Evolutionary conservation across 2,329 filamentous ascomycete species (phyloP), one percentile per base, ranked within the genome.

Genomic region (Incumbomyces delicatus): DNA sequence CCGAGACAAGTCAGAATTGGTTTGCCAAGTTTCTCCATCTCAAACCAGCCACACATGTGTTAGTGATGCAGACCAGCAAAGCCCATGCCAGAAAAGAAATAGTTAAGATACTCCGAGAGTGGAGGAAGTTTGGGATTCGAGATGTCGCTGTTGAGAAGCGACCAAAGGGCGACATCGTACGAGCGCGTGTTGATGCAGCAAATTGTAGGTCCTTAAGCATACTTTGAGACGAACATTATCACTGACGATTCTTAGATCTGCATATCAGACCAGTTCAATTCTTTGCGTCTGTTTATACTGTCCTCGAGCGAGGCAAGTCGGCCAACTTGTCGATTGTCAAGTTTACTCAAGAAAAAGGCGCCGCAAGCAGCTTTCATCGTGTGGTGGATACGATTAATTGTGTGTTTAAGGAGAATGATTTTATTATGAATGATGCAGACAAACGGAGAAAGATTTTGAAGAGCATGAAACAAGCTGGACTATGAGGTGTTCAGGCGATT

Each of bases 261-360:
- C 76, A 83, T 52, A 77, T 95, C 61, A 92, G 89, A 61, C 83
- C 87, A 46, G 88, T 95, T n/a, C 76, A 83, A 12, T 89, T 96
- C 64, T 84, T 87, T 13, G 80, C 82, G 32, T 87, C 95, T 63
- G 76, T 95, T 51, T 94, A 94, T 69, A 87, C 84, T 1, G 83
- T 94, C 32, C 83, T 94, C 51, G 86, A 95, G 67, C 85, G 92
- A 60, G 86, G 86, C 40, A 82, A 78, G 58, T 81, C 80, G 53
- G 81, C 79, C 38, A 82, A 82, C 39, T 75, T 95, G 45, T 85
- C 83, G 62, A 80, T 95, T 53, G 80, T 86, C 27, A 83, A 87
- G 31, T 87, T 95, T 63, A 90, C 85, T 1, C 89, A 95, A 60
- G 87, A 92, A 60, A 82, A 82, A 48, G 92, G 90, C n/a, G 89